Base-by-base conservation (phyloP, 164 flowering plant genomes). In the Litsea cubeba region DNA sequence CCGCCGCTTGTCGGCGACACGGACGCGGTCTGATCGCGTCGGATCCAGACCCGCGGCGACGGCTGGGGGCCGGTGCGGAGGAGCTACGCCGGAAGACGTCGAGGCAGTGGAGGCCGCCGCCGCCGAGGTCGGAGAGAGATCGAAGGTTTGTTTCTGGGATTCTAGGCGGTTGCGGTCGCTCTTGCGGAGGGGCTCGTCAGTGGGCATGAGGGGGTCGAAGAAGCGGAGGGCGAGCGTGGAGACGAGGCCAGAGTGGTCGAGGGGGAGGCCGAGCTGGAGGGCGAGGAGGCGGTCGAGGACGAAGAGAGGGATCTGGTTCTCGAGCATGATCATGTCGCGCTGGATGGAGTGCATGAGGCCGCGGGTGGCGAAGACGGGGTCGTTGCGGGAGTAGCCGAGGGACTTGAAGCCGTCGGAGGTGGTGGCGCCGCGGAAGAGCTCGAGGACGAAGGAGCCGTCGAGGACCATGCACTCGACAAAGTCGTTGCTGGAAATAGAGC, bases 271-370 rank as follows among this genome's bases (percentile, higher is more conserved):
- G 3, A 83, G 67, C 74, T 92, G 98, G 71, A 89, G 77, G 35
- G 85, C 87, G 22, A 83, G 79, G 0, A 91, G 77, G 24, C 80
- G 75, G 69, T 86, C 87, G 2, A 91, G 81, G 10, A 91, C 75
- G 64, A 88, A 87, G 3, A 89, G 79, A 2, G 96, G 93, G 12
- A 91, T 57, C 78, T 91, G 96, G 63, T 91, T 91, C 81, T 91
- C 96, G 25, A 89, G 85, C 90, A 91, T 84, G 32, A 91, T 86
- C 87, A 91, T 85, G 77, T 91, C 97, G 28, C 91, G 75, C 69
- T 88, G 92, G 49, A 91, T 85, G 1, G 89, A 84, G 67, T 89
- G 90, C 89, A 91, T 87, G 14, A 85, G 77, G 20, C 93, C 91
- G 0, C 90, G 84, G 85, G 88, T 85, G 18, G 91, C 88, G 62